Percentiles rank a stretch among this genome's conserved stretches.
Evolutionary conservation across 371 early-diverging fungal species (phyloP).

Genomic region (Umbelopsis sp.): DNA sequence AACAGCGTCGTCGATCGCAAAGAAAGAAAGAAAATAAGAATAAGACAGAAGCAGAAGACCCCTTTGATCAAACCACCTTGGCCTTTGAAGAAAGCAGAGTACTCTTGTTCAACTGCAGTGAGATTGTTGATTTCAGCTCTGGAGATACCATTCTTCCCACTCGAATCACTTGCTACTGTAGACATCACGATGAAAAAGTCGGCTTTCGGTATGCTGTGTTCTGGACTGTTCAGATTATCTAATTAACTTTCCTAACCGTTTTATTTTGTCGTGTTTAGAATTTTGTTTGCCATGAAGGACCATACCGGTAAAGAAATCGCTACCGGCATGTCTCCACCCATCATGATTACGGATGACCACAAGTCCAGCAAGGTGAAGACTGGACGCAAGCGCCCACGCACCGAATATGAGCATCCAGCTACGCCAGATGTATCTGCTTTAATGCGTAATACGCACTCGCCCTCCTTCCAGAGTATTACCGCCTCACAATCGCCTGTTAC

Average conservation of each 20-base stretch:
- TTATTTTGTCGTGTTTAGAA: background rate
- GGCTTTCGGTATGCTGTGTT: constrained; percentile 70
- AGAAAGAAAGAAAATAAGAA: constrained; percentile 53
- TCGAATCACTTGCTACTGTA: constrained; percentile 93
- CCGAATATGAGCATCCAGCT: constrained; percentile 32
- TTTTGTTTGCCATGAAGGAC: constrained; percentile 80
- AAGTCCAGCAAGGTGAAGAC: constrained; percentile 78
- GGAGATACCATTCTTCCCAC: constrained; percentile 92
- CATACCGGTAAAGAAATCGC: constrained; percentile 70
- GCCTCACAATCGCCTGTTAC: background rate
- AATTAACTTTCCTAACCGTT: background rate
- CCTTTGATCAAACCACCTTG: constrained; percentile 55
- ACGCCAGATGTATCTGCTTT: constrained; percentile 5
- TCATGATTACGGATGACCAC: constrained; percentile 97
- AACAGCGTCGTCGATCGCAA: constrained; percentile 55
- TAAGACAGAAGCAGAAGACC: constrained; percentile 33
- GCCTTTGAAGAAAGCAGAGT: constrained; percentile 74
- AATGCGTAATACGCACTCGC: constrained; percentile 5
- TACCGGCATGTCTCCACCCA: constrained; percentile 86
- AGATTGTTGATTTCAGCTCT: constrained; percentile 85
- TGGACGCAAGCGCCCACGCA: constrained; percentile 50
- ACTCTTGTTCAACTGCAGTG: constrained; percentile 86
- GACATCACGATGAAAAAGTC: constrained; percentile 90
- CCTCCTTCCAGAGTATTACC: background rate
- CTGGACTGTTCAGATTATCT: background rate